Evolutionary conservation across 2,329 filamentous ascomycete species (phyloP), one percentile per base, ranked within the genome.

Genomic region (Dothistroma septosporum): DNA sequence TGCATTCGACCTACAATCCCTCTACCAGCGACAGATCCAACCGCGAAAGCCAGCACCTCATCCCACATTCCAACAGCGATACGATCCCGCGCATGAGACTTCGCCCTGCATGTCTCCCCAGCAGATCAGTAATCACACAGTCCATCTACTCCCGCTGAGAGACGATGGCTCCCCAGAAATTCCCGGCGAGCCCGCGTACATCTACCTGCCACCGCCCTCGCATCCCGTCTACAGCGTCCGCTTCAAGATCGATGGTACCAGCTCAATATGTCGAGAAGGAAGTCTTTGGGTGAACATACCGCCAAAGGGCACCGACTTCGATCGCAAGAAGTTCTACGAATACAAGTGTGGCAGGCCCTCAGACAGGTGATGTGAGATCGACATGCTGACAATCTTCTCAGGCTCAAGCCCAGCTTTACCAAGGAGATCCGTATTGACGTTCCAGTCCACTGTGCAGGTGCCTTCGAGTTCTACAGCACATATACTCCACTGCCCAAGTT

Each of bases 251-350:
- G 90, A 97, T 76, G 92, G 94, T 64, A 93, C 91, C 60, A 96
- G 93, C 74, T 96, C 93, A 64, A 94, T 99, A 80, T 97, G 92
- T 76, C 86, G 92, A 68, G 83, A 96, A 77, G 94, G 95, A 61
- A 97, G 90, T 73, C 82, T 99, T 64, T 99, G 94, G 93, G 89
- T 96, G 72, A 99, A 99, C 76, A 90, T 97, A 62, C 94, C 94
- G 8, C 84, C 88, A 63, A 82, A 87, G 69, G 92, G 88, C 61
- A 79, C 85, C 54, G 79, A 86, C 48, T 99, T 97, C 73, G 83
- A 86, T 66, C 87, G 94, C 68, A 83, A 89, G 70, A 83, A 83
- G 35, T 99, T 96, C 76, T 86, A 87, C 70, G 89, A 96, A 78
- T 95, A 89, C 83, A 93, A 91, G 93, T 97, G 82, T 75, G 87